These are phyloP conservation scores for Solanum commersonii DNA, from an alignment of 257 asterid genomes.

Conservation along the genomic window DNA sequence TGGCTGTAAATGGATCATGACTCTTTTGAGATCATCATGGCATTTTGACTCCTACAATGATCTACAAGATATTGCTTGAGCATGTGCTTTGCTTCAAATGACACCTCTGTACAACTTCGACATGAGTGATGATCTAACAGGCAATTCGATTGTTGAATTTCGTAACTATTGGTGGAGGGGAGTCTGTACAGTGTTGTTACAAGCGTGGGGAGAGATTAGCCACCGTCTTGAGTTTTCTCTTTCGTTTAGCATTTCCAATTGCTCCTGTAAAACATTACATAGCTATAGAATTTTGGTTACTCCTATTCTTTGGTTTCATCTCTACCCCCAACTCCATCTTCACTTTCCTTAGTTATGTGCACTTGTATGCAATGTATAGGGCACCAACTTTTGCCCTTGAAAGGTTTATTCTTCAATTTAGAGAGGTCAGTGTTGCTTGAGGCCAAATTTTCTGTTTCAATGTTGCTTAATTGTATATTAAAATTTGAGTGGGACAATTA, in stretches of 20 bases:
- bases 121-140: not conserved
- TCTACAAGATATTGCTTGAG: not conserved
- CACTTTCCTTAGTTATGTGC: not conserved
- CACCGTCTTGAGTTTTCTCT: slow-evolving; percentile 11
- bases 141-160: slow-evolving; percentile 7
- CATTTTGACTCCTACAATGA: not conserved
- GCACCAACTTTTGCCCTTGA: not conserved
- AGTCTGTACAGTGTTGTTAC: slow-evolving; percentile 73
- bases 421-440: not conserved
- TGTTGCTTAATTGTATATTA: not conserved
- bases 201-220: slow-evolving; percentile 23
- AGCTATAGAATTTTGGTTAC: slow-evolving; percentile 10
- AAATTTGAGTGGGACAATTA: not conserved
- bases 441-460: not conserved
- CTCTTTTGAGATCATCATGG: not conserved
- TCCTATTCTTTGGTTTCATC: not conserved
- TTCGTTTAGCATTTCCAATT: slow-evolving; percentile 16
- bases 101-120: not conserved
- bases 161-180: slow-evolving; percentile 35
- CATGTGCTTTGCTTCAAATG: not conserved
- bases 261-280: slow-evolving; percentile 8
- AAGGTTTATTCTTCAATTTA: not conserved
- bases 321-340: not conserved
- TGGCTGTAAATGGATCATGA: slow-evolving; percentile 86
- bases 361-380: not conserved